Conservation (phyloP, 2,329 filamentous ascomycete species). For the Penicillium sp. region DNA sequence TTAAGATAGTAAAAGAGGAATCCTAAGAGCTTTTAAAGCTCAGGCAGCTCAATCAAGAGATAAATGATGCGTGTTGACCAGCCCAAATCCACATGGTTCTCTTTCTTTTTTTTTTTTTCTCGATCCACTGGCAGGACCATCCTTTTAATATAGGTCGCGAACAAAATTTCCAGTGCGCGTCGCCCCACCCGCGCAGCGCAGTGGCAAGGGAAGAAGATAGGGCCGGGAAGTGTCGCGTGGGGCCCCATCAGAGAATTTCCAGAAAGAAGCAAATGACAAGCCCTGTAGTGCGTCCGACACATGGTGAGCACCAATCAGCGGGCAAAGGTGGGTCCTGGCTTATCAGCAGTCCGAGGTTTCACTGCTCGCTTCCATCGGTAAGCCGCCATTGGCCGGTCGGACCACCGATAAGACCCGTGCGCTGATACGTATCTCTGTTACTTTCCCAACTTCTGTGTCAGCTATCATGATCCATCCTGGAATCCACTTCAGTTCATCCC, state of each 20-base stretch:
- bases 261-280: conserved; percentile 25
- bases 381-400: conserved; percentile 7
- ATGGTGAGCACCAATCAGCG: not conserved
- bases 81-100: conserved; percentile 21
- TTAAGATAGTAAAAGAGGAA: not conserved
- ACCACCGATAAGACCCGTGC: conserved; percentile 14
- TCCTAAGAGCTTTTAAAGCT: conserved; percentile 22
- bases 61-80: conserved; percentile 1
- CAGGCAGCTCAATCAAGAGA: conserved; percentile 14
- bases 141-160: conserved; percentile 19
- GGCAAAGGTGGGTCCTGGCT: conserved; percentile 1
- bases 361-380: conserved; percentile 11
- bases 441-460: not conserved
- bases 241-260: conserved; percentile 13
- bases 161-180: conserved; percentile 17
- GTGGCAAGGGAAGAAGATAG: conserved; percentile 17
- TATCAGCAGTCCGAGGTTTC: conserved; percentile 19
- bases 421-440: conserved; percentile 7
- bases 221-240: conserved; percentile 17
- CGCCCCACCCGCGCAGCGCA: conserved; percentile 17
- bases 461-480: not conserved
- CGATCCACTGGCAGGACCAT: conserved; percentile 12
- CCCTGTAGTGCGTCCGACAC: not conserved
- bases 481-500: not conserved
- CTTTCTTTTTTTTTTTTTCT: conserved; percentile 23